These are phyloP conservation scores for Skeletonema menzelii DNA, from an alignment of 108 stramenopile genomes.

Conservation along the genomic window DNA sequence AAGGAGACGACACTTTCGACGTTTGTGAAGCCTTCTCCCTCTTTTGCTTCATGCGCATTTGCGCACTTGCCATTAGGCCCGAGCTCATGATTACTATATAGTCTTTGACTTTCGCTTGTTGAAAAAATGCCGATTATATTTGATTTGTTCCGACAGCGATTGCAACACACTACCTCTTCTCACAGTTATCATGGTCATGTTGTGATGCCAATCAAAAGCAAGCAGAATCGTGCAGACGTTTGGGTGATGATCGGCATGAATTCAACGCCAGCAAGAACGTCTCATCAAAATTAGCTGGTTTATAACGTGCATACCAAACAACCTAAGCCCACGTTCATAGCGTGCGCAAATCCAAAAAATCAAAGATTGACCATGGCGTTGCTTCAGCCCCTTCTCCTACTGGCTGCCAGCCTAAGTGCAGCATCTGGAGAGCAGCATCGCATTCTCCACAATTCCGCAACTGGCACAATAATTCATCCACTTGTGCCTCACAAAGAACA, in stretches of 20 bases:
- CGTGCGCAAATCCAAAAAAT: neutral
- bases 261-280: too few species aligned
- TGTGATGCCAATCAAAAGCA: too few species aligned
- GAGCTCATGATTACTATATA: slow-evolving; percentile 23
- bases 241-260: too few species aligned
- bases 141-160: too few species aligned
- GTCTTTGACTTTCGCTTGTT: neutral
- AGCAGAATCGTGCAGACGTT: neutral
- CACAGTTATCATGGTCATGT: too few species aligned
- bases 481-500: slow-evolving; percentile 40
- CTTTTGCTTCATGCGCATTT: slow-evolving; percentile 49
- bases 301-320: too few species aligned
- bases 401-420: neutral
- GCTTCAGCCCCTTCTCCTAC: neutral
- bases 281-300: too few species aligned
- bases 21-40: neutral
- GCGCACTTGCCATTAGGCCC: slow-evolving; percentile 32
- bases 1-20: neutral
- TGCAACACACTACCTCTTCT: too few species aligned
- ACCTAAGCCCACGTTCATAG: too few species aligned
- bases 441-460: slow-evolving; percentile 23
- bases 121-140: too few species aligned
- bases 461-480: slow-evolving; percentile 36
- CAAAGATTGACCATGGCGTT: neutral
- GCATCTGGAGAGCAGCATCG: slow-evolving; percentile 3